phyloP scores from a whole-genome alignment of 2,329 filamentous ascomycete genomes.

The Blastomyces emzantsi region DNA sequence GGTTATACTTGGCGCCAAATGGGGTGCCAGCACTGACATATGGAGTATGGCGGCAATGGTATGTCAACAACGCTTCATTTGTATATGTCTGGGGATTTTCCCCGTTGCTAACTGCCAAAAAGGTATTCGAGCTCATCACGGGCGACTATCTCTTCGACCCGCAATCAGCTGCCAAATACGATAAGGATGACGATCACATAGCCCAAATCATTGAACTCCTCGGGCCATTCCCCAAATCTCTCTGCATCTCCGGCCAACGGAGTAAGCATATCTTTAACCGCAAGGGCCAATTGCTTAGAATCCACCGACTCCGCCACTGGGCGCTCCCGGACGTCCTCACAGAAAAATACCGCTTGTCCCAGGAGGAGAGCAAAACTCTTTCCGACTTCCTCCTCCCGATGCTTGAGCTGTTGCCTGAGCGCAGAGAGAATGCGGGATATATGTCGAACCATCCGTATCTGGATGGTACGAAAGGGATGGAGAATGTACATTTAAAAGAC shows the following conservation, averaged over 20 bases:
- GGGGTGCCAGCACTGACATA: slow-evolving; percentile 98
- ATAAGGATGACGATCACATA: slow-evolving; percentile 98
- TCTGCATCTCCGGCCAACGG: slow-evolving; percentile 93
- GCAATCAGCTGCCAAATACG: slow-evolving; percentile 96
- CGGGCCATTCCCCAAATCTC: slow-evolving; percentile 82
- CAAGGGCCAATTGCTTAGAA: slow-evolving; percentile 93
- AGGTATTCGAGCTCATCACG: slow-evolving; percentile 97
- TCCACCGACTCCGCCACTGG: slow-evolving; percentile 94
- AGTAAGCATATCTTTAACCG: slow-evolving; percentile 98
- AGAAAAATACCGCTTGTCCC: slow-evolving; percentile 93
- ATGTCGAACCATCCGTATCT: slow-evolving; percentile 84
- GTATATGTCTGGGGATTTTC: not conserved
- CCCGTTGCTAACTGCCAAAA: slow-evolving; percentile 13
- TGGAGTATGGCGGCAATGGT: slow-evolving; percentile 99
- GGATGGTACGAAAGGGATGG: slow-evolving; percentile 81
- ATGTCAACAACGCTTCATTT: slow-evolving; percentile 30
- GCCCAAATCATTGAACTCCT: slow-evolving; percentile 97
- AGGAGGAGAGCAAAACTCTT: slow-evolving; percentile 70
- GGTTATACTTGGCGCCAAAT: slow-evolving; percentile 92
- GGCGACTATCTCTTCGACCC: slow-evolving; percentile 98
- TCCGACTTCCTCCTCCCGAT: slow-evolving; percentile 80
- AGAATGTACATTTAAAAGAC: slow-evolving; percentile 58
- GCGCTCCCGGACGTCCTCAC: slow-evolving; percentile 82
- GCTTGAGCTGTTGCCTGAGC: slow-evolving; percentile 80
- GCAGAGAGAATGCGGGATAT: slow-evolving; percentile 87